These are phyloP conservation scores for Tubosaeta sp. DNA, from an alignment of 768 basidiomycete genomes.

Conservation along the genomic window DNA sequence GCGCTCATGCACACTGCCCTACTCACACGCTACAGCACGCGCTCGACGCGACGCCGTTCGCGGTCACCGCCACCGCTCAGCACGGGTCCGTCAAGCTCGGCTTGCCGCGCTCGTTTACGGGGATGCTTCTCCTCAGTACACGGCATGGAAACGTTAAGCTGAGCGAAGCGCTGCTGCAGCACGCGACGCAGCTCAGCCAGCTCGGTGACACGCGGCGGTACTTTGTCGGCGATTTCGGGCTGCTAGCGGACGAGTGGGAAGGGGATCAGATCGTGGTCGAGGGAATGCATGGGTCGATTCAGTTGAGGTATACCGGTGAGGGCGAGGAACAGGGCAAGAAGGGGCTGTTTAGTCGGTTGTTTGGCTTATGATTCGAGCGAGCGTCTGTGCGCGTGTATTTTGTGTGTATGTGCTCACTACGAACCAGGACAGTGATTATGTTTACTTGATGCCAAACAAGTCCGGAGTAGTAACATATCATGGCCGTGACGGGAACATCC, in stretches of 20 bases:
- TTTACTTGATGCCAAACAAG: no score
- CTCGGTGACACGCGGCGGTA: constrained; percentile 11
- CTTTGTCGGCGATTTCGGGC: constrained; percentile 24
- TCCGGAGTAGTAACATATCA: no score
- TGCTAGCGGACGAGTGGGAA: constrained; percentile 18
- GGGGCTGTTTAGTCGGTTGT: constrained; percentile 19
- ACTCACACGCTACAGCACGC: constrained; percentile 8
- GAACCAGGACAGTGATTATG: no score
- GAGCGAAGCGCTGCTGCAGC: constrained; percentile 9
- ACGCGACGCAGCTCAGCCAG: constrained; percentile 22
- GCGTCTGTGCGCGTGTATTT: background rate
- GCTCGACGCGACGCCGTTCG: constrained; percentile 15
- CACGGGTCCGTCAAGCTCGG: constrained; percentile 15
- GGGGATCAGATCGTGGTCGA: constrained; percentile 20
- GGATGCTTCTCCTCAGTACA: constrained; percentile 16
- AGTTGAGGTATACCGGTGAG: constrained; percentile 21
- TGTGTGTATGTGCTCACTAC: background rate
- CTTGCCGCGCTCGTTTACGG: constrained; percentile 22
- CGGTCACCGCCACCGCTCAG: constrained; percentile 2
- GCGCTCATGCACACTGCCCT: background rate
- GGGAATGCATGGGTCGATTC: constrained; percentile 14
- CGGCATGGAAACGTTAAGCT: constrained; percentile 14
- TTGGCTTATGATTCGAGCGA: constrained; percentile 7
- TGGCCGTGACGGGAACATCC: no score
- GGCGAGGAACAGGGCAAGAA: background rate